A percentile compares a stretch with the other conserved stretches of the same genome.
Evolutionary conservation across 2,329 filamentous ascomycete genomes (phyloP).

Genomic region (Aspergillus chevalieri): DNA sequence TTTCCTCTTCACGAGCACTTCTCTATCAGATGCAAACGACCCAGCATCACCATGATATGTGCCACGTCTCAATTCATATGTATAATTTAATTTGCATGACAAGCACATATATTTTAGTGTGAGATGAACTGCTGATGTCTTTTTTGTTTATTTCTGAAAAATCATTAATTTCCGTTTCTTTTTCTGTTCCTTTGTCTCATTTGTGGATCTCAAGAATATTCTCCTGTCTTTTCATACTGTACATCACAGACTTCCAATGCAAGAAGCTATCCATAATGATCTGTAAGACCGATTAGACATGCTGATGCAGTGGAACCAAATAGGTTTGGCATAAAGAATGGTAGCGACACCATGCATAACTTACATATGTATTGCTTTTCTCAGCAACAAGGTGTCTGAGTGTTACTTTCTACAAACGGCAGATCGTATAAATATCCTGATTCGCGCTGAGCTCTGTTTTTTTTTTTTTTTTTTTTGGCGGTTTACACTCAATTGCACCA

Average conservation of each 20-base stretch:
- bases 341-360: background rate
- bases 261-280: too few relatives aligned
- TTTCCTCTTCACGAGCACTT: conserved; percentile 30
- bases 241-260: too few relatives aligned
- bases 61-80: too few relatives aligned
- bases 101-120: too few relatives aligned
- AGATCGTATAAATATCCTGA: background rate
- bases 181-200: too few relatives aligned
- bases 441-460: background rate
- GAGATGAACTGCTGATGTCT: background rate
- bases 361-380: background rate
- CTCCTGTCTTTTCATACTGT: too few relatives aligned
- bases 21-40: conserved; percentile 19
- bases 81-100: too few relatives aligned
- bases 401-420: background rate
- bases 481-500: background rate
- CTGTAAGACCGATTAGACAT: background rate
- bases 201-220: too few relatives aligned
- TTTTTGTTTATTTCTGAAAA: too few relatives aligned
- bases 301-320: background rate
- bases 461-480: background rate
- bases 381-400: background rate
- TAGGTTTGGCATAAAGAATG: background rate
- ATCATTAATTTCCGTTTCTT: too few relatives aligned
- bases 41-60: background rate